Evolutionary conservation across 352 stramenopile species (phyloP).

Genomic region (Pythium aphanidermatum): DNA sequence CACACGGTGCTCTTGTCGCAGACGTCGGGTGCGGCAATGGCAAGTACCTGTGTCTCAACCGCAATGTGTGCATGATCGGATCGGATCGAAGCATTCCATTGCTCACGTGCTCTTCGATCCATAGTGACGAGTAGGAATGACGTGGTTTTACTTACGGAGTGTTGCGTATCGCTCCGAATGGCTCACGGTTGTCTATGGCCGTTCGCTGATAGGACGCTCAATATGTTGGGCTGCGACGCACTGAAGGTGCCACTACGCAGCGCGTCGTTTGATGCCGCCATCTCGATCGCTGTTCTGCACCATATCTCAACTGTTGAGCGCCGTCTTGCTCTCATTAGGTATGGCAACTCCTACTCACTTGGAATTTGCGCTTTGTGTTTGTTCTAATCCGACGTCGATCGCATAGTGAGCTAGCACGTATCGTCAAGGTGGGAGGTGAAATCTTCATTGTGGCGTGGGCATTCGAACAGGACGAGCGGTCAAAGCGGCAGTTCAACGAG

Average conservation of each 20-base stretch:
- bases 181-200: background rate
- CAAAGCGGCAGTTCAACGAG: conserved; percentile 67
- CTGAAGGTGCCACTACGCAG: conserved; percentile 56
- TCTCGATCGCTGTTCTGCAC: conserved; percentile 80
- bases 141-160: background rate
- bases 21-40: conserved; percentile 81
- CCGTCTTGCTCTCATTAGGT: conserved; percentile 65
- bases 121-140: conserved; percentile 27
- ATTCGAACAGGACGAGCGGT: conserved; percentile 74
- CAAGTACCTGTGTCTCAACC: conserved; percentile 73
- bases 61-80: conserved; percentile 55
- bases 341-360: background rate
- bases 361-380: background rate
- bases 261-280: conserved; percentile 59
- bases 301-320: conserved; percentile 77
- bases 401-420: conserved; percentile 54
- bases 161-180: no score
- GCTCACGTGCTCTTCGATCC: conserved; percentile 36
- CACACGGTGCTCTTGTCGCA: conserved; percentile 49
- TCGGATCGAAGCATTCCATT: conserved; percentile 72
- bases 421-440: conserved; percentile 49
- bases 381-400: no score
- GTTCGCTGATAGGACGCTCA: conserved; percentile 27
- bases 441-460: conserved; percentile 74
- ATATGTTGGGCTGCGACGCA: conserved; percentile 68